Evolutionary conservation across 805 yeast genomes (phyloP).

Genomic region (Sugiyamaella marilandica): DNA sequence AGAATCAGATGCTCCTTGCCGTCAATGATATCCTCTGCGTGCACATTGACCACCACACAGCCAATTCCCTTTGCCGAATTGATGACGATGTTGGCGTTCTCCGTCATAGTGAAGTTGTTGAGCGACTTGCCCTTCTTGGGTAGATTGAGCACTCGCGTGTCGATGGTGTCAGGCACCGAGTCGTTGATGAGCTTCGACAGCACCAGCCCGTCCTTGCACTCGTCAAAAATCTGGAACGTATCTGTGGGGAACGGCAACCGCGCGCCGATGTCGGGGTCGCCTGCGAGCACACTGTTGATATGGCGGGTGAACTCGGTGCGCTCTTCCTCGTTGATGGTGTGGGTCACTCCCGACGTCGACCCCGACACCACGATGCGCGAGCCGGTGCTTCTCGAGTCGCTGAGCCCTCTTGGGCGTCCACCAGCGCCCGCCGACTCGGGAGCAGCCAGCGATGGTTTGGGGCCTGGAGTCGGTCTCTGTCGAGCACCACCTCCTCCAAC

Average conservation of each 20-base stretch:
- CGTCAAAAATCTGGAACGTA: conserved; percentile 92
- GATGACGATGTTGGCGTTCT: conserved; percentile 95
- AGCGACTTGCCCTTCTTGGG: conserved; percentile 76
- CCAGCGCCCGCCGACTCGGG: conserved; percentile 3
- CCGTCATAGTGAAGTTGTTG: conserved; percentile 92
- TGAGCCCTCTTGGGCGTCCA: conserved; percentile 8
- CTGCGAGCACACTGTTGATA: conserved; percentile 85
- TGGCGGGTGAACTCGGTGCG: conserved; percentile 93
- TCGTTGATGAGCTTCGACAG: conserved; percentile 92
- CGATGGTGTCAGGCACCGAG: conserved; percentile 97
- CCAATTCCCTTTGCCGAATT: conserved; percentile 99
- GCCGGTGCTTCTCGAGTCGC: conserved; percentile 5
- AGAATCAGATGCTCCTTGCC: conserved; percentile 94
- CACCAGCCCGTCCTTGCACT: conserved; percentile 91
- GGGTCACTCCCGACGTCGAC: conserved; percentile 85
- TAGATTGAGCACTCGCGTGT: conserved; percentile 90
- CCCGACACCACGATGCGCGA: conserved; percentile 69
- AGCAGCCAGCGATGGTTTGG: conserved; percentile 4
- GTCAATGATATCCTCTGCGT: conserved; percentile 93
- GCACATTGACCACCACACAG: conserved; percentile 95
- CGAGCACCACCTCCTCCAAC: conserved; percentile 10
- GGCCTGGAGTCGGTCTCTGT: conserved; percentile 6
- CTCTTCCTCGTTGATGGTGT: conserved; percentile 96
- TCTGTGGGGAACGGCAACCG: conserved; percentile 90
- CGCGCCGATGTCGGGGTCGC: conserved; percentile 78